Conservation (phyloP, 441 rosid genomes). For the Theobroma grandiflorum region DNA sequence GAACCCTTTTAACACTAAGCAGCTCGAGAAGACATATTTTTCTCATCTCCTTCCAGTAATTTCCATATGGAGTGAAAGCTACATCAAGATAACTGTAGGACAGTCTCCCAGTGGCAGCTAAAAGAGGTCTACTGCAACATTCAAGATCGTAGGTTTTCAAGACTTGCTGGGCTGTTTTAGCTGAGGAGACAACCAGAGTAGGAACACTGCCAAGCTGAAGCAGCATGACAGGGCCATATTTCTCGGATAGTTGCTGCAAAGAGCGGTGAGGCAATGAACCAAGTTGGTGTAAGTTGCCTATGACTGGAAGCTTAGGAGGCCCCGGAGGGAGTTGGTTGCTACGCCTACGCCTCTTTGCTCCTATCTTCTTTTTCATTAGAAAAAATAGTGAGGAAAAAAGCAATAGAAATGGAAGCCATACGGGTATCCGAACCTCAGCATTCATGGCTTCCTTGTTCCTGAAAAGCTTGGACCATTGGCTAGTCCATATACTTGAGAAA, state of each 20-base stretch:
- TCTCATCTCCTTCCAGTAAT: slow-evolving; percentile 25
- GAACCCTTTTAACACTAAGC: not conserved
- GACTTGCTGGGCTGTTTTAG: slow-evolving; percentile 36
- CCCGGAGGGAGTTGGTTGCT: too few species aligned
- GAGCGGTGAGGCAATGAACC: slow-evolving; percentile 37
- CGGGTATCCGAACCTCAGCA: too few species aligned
- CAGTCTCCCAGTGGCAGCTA: not conserved
- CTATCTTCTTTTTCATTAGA: too few species aligned
- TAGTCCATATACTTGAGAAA: too few species aligned
- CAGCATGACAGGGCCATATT: slow-evolving; percentile 38
- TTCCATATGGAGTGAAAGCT: slow-evolving; percentile 14
- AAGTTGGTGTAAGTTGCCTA: slow-evolving; percentile 38
- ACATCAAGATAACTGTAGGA: slow-evolving; percentile 21
- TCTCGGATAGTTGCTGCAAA: slow-evolving; percentile 25
- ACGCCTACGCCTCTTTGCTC: too few species aligned
- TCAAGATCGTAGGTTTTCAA: slow-evolving; percentile 34
- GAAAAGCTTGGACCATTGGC: too few species aligned
- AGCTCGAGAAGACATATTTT: slow-evolving; percentile 8
- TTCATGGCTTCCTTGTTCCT: too few species aligned
- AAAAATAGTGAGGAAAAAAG: too few species aligned
- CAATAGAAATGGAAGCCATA: too few species aligned
- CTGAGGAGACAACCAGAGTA: slow-evolving; percentile 30
- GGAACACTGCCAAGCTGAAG: slow-evolving; percentile 35
- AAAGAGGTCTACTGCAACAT: slow-evolving; percentile 38
- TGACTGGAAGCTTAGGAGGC: slow-evolving; percentile 21